phyloP scores from a whole-genome alignment of 2,329 filamentous ascomycete genomes.

The Rhinocladiella mackenziei region DNA sequence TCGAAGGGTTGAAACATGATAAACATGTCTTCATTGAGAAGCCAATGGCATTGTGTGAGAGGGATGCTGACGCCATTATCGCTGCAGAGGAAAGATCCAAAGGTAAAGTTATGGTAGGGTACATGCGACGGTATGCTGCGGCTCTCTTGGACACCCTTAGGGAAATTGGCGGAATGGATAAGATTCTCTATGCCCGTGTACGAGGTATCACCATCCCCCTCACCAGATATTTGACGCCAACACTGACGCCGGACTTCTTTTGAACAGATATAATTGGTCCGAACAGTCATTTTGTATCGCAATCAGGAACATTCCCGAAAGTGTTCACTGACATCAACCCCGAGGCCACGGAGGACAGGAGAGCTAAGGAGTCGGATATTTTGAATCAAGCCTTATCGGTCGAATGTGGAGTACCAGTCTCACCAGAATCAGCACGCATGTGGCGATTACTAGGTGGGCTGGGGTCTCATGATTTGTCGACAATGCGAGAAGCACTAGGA shows the following conservation, averaged over 20 bases:
- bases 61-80: slow-evolving; percentile 46
- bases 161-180: slow-evolving; percentile 50
- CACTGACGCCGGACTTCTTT: not conserved
- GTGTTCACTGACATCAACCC: slow-evolving; percentile 37
- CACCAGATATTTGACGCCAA: not conserved
- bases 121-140: slow-evolving; percentile 58
- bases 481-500: slow-evolving; percentile 53
- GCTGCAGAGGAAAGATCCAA: slow-evolving; percentile 46
- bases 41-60: slow-evolving; percentile 50
- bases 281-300: slow-evolving; percentile 40
- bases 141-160: slow-evolving; percentile 52
- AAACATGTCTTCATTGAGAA: slow-evolving; percentile 61
- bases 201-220: slow-evolving; percentile 10
- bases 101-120: slow-evolving; percentile 55
- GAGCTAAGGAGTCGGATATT: slow-evolving; percentile 30
- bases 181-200: slow-evolving; percentile 53
- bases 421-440: slow-evolving; percentile 27
- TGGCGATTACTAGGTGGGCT: slow-evolving; percentile 45
- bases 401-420: slow-evolving; percentile 35
- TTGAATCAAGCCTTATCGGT: slow-evolving; percentile 32
- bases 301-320: slow-evolving; percentile 34
- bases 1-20: slow-evolving; percentile 50
- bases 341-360: slow-evolving; percentile 29
- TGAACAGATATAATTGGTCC: slow-evolving; percentile 53
- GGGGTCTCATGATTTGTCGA: slow-evolving; percentile 51